Evolutionary conservation across 176 grass and related monocot species (phyloP).

Genomic region (Saccharum spontaneum): DNA sequence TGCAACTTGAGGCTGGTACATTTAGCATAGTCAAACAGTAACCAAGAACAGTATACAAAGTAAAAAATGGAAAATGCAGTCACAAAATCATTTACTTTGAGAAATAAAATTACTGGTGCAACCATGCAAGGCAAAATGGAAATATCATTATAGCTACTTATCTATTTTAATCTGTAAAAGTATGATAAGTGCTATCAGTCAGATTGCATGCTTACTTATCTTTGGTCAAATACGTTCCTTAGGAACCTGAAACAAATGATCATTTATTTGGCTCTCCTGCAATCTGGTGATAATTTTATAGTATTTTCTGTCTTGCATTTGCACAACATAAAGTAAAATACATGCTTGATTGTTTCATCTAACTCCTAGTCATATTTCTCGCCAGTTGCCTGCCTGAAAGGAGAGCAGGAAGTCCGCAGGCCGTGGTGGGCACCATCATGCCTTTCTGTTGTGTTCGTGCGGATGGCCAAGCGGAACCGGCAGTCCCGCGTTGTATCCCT

Average conservation of each 20-base stretch:
- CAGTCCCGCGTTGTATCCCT: constrained; percentile 87
- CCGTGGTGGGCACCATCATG: constrained; percentile 94
- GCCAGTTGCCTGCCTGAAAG: constrained; percentile 86
- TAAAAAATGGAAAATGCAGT: background rate
- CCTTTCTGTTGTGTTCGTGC: constrained; percentile 75
- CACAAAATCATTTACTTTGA: background rate
- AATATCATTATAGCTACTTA: background rate
- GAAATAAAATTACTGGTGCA: background rate
- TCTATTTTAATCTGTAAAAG: background rate
- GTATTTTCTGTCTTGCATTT: background rate
- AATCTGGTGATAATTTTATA: background rate
- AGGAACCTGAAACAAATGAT: background rate
- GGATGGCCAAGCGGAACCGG: constrained; percentile 71
- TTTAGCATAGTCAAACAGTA: constrained; percentile 1
- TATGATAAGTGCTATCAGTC: background rate
- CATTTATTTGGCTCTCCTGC: background rate
- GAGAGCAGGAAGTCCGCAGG: constrained; percentile 89
- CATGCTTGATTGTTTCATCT: background rate
- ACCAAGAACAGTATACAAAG: background rate
- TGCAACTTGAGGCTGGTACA: background rate
- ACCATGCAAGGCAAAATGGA: background rate
- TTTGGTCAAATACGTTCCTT: background rate
- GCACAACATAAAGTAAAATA: background rate
- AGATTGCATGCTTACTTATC: background rate
- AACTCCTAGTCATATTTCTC: background rate